These are phyloP conservation scores for Lineolata rhizophorae DNA, from an alignment of 495 filamentous ascomycete species.

Conservation along the genomic window DNA sequence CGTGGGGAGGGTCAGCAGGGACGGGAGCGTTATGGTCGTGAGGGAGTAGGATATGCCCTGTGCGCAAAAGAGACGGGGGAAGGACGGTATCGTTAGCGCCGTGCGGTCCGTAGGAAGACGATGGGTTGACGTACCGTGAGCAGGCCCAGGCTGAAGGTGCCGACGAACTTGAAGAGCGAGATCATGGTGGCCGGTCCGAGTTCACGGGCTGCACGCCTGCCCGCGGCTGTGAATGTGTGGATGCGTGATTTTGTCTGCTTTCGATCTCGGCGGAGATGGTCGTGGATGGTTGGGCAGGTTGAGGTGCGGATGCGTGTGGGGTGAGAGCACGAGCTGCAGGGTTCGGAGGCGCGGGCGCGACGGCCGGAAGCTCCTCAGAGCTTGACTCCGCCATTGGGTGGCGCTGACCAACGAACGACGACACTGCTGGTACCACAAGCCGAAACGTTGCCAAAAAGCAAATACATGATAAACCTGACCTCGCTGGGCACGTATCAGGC, in stretches of 20 bases:
- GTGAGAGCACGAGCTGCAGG: too few relatives aligned
- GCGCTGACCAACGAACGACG: too few relatives aligned
- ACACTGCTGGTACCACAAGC: too few relatives aligned
- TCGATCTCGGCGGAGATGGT: background rate
- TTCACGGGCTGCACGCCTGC: background rate
- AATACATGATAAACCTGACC: too few relatives aligned
- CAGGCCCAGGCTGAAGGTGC: constrained; percentile 66
- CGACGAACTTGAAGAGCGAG: constrained; percentile 69
- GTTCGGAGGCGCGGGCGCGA: too few relatives aligned
- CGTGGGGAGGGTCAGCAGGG: constrained; percentile 55
- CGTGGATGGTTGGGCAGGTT: too few relatives aligned
- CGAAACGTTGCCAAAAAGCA: too few relatives aligned
- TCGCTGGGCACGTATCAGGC: too few relatives aligned
- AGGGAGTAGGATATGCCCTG: constrained; percentile 74
- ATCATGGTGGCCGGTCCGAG: too few relatives aligned
- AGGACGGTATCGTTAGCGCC: constrained; percentile 3
- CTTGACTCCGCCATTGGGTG: too few relatives aligned
- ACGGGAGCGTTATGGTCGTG: constrained; percentile 46
- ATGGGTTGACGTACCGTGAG: constrained; percentile 42
- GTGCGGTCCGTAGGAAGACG: constrained; percentile 5
- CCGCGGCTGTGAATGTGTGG: background rate
- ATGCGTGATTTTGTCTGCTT: background rate
- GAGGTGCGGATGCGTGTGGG: too few relatives aligned
- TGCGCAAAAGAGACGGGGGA: constrained; percentile 3
- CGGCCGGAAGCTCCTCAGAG: too few relatives aligned